Evolutionary conservation across 1,139 yeast genomes (phyloP), one percentile per base, ranked within the genome.

Genomic region (Candida sp.): DNA sequence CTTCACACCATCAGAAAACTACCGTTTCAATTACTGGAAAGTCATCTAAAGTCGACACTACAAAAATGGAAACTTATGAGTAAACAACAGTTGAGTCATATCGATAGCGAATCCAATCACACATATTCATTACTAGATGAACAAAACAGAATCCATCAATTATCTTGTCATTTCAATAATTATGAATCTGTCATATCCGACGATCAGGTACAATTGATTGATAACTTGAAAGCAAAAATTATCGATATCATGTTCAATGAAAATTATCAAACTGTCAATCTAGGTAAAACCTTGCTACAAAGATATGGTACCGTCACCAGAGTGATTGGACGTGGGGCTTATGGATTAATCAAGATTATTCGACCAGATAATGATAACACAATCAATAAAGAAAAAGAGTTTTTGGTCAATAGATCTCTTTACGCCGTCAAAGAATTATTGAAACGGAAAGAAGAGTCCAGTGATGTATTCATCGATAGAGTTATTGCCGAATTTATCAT

Each of bases 301-400:
- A 79, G 87, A 54, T 89, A 89, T 59, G 97, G 97, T 25, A 73
- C 78, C 40, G 84, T 91, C 51, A 89, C 81, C 56, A 91, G 85
- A 49, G 81, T 88, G 22, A 78, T 90, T 43, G 97, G 97, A 12
- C 78, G 81, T 44, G 96, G 96, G 22, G 81, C 96, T 0, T 90
- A 85, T 64, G 97, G 97, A 22, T 79, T 86, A 33, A 96, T 89
- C 21, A 76, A 93, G 49, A 75, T 89, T 19, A 59, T 50, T 69
- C 93, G 43, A 82, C 83, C 69, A 71, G 79, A 64, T 63, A 71
- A 58, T 11, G 66, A 57, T 35, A 5, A 22, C 4, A 5, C 15
- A 7, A 35, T 29, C 4, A 11, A 9, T 5, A 32, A 32, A 9
- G 30, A 35, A 8, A 23, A 35, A n/a, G 34, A 25, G 3, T 21